Base-by-base conservation (phyloP, 2,329 filamentous ascomycete species). In the Alternaria novae-zelandiae region DNA sequence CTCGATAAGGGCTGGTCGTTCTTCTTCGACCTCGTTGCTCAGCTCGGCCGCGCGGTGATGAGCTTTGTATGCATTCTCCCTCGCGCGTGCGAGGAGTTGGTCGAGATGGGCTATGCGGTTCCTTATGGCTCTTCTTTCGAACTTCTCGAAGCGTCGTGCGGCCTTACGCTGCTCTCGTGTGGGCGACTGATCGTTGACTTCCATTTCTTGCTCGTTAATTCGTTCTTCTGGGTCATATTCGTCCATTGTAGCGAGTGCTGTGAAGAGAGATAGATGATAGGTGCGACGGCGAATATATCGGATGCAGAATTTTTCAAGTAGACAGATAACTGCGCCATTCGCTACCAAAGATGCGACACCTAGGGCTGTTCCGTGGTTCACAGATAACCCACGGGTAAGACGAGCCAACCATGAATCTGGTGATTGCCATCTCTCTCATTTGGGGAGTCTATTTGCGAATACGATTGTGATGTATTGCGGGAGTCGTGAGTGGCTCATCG, bases 161-260 rank as follows among this genome's bases (percentile, higher is more conserved):
- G 36, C 36, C 0, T 17, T 3, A 6, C n/a, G 8, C 36, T 41
- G 36, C n/a, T 41, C 36, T 41, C 1, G 15, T 17, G 36, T 41
- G 36, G n/a, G 36, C 0, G 36, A 11, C 9, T 41, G 36, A 0
- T 41, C 36, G 36, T 0, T n/a, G n/a, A 6, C 36, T 11, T 6
- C 0, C 2, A 41, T 2, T n/a, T 3, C 36, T 6, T 41, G 36
- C 4, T 17, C 36, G 10, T 41, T 8, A 3, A 0, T 41, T 15
- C 3, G 17, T 20, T 45, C 1, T 13, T 20, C 43, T 2, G 8
- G 17, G 6, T 12, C 10, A 21, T 45, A 4, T 12, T 45, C 43
- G 17, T 21, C 0, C 17, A 45, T 45, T 6, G 20, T 21, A 4
- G 43, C 10, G 43, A 44, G 12, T 44, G 10, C 1, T 44, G 2